A percentile compares a stretch with the other conserved stretches of the same genome.
Evolutionary conservation across 306 rosid species (phyloP).

Genomic region (Oxytropis ochrocephala): DNA sequence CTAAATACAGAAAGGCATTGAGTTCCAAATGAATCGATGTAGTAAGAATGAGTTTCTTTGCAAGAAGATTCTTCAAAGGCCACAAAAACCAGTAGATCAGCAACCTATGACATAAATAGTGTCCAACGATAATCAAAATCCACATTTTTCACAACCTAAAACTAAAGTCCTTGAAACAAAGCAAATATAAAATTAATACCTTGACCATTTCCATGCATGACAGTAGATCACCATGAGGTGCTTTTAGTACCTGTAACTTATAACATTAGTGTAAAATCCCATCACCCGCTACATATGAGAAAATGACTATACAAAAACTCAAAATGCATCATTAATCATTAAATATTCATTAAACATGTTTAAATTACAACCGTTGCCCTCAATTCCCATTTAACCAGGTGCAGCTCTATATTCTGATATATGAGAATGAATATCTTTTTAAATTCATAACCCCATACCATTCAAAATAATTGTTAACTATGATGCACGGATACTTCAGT

Average conservation of each 20-base stretch:
- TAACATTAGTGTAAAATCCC: neutral
- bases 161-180: neutral
- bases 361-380: neutral
- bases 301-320: neutral
- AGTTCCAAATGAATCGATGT: slow-evolving; percentile 80
- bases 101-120: slow-evolving; percentile 48
- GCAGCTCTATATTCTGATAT: neutral
- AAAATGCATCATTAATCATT: neutral
- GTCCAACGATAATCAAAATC: slow-evolving; percentile 3
- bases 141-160: neutral
- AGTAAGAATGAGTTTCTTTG: slow-evolving; percentile 52
- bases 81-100: slow-evolving; percentile 88
- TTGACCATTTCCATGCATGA: slow-evolving; percentile 92
- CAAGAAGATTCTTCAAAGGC: slow-evolving; percentile 44
- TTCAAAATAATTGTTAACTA: neutral
- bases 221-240: slow-evolving; percentile 77
- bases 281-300: neutral
- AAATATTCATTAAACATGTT: neutral
- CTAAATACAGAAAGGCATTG: slow-evolving; percentile 90
- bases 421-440: neutral
- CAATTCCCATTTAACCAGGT: neutral
- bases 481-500: no score
- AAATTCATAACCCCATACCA: neutral
- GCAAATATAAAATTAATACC: slow-evolving; percentile 35
- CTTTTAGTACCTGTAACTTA: slow-evolving; percentile 58